Evolutionary conservation across 306 rosid species (phyloP).

Genomic region (Glycine latifolia): DNA sequence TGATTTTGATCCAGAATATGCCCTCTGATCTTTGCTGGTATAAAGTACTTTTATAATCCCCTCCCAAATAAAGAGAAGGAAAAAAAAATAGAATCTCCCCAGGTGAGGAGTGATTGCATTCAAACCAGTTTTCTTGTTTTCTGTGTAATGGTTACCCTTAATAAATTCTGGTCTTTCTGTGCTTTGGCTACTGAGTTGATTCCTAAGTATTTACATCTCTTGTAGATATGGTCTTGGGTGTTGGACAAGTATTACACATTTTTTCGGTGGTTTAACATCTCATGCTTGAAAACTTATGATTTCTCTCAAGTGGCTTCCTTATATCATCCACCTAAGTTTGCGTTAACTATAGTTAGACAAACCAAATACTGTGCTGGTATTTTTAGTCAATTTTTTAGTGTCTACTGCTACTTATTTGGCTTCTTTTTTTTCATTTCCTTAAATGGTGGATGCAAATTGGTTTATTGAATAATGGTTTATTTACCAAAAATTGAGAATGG

Average conservation of each 20-base stretch:
- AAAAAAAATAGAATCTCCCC: conserved; percentile 5
- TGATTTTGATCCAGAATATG: conserved; percentile 61
- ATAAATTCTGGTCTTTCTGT: conserved; percentile 12
- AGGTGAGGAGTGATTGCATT: conserved; percentile 25
- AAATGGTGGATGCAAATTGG: background rate
- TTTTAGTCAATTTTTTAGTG: too few relatives aligned
- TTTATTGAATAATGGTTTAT: background rate
- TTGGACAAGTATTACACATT: background rate
- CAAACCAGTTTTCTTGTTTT: conserved; percentile 5
- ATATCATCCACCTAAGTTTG: background rate
- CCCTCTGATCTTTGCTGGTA: conserved; percentile 47
- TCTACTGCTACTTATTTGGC: background rate
- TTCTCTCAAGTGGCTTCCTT: background rate
- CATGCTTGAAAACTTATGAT: background rate
- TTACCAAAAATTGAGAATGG: background rate
- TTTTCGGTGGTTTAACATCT: conserved; percentile 17
- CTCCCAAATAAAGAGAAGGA: conserved; percentile 27
- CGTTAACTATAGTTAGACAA: background rate
- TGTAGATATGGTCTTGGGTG: conserved; percentile 20
- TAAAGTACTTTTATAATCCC: conserved; percentile 21
- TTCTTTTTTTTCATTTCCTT: background rate
- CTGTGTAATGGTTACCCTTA: conserved; percentile 30
- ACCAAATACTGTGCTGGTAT: background rate
- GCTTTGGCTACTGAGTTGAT: conserved; percentile 37
- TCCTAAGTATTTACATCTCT: background rate